These are phyloP conservation scores for Solanum hybrid DNA, from an alignment of 305 asterid genomes.

Conservation along the genomic window DNA sequence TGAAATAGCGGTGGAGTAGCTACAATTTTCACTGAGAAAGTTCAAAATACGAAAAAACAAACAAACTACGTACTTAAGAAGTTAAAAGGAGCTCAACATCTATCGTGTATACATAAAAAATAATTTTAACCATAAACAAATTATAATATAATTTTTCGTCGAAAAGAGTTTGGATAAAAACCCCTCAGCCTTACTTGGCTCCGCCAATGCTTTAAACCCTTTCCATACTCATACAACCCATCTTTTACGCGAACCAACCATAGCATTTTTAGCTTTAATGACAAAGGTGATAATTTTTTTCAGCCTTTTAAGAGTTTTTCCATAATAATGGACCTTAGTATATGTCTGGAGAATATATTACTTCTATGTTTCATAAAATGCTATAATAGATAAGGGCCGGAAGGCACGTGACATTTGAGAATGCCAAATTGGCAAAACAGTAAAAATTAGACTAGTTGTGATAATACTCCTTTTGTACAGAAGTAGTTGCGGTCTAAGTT, in stretches of 20 bases:
- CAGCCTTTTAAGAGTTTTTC: not conserved
- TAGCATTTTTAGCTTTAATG: not conserved
- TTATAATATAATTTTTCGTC: not conserved
- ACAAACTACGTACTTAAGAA: not conserved
- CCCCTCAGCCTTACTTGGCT: not conserved
- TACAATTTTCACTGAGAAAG: not conserved
- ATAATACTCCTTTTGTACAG: not conserved
- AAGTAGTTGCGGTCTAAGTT: not conserved
- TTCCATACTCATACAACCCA: not conserved
- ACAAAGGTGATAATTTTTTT: not conserved
- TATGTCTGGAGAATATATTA: not conserved
- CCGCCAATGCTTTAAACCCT: not conserved
- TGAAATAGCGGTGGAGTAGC: not conserved
- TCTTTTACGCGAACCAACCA: not conserved
- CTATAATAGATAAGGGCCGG: not conserved
- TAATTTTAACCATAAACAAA: no score
- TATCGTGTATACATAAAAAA: not conserved
- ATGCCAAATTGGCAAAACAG: not conserved
- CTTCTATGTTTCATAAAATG: not conserved
- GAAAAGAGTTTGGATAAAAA: rapidly evolving
- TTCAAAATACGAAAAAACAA: not conserved
- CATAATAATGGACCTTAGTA: not conserved
- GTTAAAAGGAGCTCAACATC: not conserved
- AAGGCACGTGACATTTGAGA: not conserved
- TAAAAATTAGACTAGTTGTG: not conserved